Percentiles rank a stretch among this genome's conserved stretches.
Conservation (phyloP, 805 yeast species). For the Metschnikowia cubensis region DNA sequence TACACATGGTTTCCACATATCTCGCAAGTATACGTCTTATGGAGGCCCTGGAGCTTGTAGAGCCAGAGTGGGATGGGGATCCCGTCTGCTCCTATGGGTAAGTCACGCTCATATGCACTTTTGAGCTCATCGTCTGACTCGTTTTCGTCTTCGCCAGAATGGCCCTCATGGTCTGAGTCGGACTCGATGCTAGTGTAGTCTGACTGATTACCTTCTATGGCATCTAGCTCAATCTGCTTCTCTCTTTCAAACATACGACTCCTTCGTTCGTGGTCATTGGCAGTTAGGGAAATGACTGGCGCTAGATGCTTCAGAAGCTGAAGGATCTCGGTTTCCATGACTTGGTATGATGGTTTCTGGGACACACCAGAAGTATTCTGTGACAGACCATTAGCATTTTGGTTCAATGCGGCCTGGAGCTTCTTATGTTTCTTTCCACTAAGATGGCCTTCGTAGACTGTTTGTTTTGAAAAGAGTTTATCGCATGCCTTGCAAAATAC, state of each 20-base stretch:
- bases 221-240: slow-evolving; percentile 46
- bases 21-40: slow-evolving; percentile 71
- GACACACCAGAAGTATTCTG: not conserved
- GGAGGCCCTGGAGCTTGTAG: slow-evolving; percentile 83
- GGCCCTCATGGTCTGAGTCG: slow-evolving; percentile 20
- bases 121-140: slow-evolving; percentile 28
- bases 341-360: not conserved
- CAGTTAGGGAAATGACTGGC: slow-evolving; percentile 46
- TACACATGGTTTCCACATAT: slow-evolving; percentile 75
- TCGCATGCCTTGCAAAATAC: slow-evolving; percentile 63
- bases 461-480: slow-evolving; percentile 54
- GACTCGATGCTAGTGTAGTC: slow-evolving; percentile 36
- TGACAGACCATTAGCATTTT: not conserved
- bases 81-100: slow-evolving; percentile 87
- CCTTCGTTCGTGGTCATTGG: slow-evolving; percentile 58
- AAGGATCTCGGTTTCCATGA: not conserved
- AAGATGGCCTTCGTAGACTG: slow-evolving; percentile 69
- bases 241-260: slow-evolving; percentile 70
- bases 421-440: slow-evolving; percentile 71
- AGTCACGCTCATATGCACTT: slow-evolving; percentile 45
- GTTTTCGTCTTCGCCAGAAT: not conserved
- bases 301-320: slow-evolving; percentile 22
- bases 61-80: slow-evolving; percentile 92
- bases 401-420: slow-evolving; percentile 21
- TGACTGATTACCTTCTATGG: slow-evolving; percentile 37